Conservation (phyloP, 1,139 yeast genomes). For the Pichia sp. region DNA sequence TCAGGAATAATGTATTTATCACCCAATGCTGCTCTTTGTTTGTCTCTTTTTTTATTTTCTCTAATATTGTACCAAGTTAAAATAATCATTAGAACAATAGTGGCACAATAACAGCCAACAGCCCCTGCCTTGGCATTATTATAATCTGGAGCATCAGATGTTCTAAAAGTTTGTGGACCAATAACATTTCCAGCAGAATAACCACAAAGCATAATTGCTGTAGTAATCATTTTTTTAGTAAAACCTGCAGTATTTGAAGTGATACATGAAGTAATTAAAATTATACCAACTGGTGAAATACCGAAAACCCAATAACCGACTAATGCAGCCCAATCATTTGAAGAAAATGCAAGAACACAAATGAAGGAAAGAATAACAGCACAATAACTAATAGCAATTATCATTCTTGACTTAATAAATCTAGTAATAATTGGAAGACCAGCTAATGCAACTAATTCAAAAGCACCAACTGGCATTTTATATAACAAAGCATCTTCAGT, state of each 20-base stretch:
- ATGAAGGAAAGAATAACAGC: conserved; percentile 34
- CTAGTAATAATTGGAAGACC: conserved; percentile 34
- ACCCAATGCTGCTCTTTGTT: conserved; percentile 13
- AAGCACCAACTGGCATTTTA: conserved; percentile 35
- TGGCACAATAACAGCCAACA: conserved; percentile 24
- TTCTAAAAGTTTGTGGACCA: conserved; percentile 61
- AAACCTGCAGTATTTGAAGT: conserved; percentile 56
- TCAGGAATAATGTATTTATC: conserved; percentile 26
- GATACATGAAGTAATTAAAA: conserved; percentile 35
- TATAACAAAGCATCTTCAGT: conserved; percentile 28
- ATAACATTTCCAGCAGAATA: conserved; percentile 62
- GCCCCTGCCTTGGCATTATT: conserved; percentile 23
- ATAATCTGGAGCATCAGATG: conserved; percentile 20
- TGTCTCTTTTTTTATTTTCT: conserved; percentile 28
- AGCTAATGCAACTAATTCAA: conserved; percentile 27
- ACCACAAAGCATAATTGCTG: conserved; percentile 46
- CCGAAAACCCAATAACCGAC: conserved; percentile 35
- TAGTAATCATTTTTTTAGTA: conserved; percentile 37
- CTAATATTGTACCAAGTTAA: conserved; percentile 12
- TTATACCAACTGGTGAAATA: conserved; percentile 33
- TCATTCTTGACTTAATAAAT: conserved; percentile 29
- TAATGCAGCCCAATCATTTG: conserved; percentile 31
- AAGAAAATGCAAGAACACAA: conserved; percentile 44
- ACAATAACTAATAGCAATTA: conserved; percentile 38
- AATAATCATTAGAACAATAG: conserved; percentile 3